Evolutionary conservation across 345 rosid species (phyloP).

Genomic region (Citrus hindsii): DNA sequence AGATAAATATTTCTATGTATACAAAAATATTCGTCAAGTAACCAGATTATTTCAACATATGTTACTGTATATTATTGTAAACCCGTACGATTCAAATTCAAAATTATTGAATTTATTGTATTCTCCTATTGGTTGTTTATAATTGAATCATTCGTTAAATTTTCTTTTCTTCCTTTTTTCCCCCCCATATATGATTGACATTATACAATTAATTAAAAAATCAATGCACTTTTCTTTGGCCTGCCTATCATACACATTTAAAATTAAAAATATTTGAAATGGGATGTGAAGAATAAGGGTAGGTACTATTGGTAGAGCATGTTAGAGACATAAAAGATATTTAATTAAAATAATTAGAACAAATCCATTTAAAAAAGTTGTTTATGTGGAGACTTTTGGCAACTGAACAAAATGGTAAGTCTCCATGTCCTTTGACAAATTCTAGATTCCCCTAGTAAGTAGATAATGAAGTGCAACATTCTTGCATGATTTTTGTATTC

Average conservation of each 20-base stretch:
- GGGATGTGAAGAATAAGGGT: neutral
- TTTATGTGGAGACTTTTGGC: conserved; percentile 16
- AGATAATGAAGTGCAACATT: neutral
- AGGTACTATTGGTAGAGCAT: neutral
- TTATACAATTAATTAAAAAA: neutral
- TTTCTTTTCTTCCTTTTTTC: neutral
- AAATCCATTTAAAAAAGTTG: neutral
- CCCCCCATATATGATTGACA: neutral
- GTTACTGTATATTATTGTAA: neutral
- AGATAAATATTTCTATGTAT: neutral
- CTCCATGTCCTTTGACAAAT: neutral
- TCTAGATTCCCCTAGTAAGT: neutral
- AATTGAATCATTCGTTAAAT: neutral
- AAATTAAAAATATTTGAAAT: neutral
- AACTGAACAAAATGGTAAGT: neutral
- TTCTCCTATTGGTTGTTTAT: neutral
- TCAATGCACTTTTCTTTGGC: neutral
- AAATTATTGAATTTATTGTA: neutral
- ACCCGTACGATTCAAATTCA: neutral
- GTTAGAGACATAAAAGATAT: conserved; percentile 13
- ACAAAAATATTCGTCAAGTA: too few species aligned
- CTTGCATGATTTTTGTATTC: neutral
- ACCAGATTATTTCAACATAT: neutral
- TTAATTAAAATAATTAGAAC: neutral
- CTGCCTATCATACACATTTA: neutral